A percentile compares a stretch with the other conserved stretches of the same genome.
Evolutionary conservation across 2,329 filamentous ascomycete genomes (phyloP).

Genomic region (Fusarium anguioides): DNA sequence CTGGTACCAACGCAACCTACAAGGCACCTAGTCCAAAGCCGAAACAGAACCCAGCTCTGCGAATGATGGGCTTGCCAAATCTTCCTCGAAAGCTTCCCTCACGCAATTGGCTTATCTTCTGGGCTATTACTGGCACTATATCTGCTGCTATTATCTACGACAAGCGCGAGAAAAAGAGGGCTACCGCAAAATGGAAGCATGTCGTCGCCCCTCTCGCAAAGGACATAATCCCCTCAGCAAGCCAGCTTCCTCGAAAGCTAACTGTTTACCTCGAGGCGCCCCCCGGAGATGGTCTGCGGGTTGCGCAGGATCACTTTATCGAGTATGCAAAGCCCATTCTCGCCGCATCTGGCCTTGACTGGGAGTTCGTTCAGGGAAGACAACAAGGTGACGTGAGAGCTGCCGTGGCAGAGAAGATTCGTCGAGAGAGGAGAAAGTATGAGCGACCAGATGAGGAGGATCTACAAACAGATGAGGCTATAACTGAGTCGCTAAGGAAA

Average conservation of each 20-base stretch:
- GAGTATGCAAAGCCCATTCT: slow-evolving; percentile 96
- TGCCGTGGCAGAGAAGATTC: slow-evolving; percentile 85
- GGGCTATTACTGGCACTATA: slow-evolving; percentile 80
- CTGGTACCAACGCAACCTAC: slow-evolving; percentile 43
- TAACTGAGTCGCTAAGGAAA: slow-evolving; percentile 72
- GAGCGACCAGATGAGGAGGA: slow-evolving; percentile 62
- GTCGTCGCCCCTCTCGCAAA: slow-evolving; percentile 86
- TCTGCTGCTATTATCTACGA: slow-evolving; percentile 89
- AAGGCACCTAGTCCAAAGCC: slow-evolving; percentile 55
- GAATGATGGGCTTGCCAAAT: slow-evolving; percentile 86
- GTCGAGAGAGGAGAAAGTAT: slow-evolving; percentile 73
- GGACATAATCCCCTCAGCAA: slow-evolving; percentile 75
- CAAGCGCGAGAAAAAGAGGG: slow-evolving; percentile 86
- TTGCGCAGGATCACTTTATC: slow-evolving; percentile 93
- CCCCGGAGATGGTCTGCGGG: slow-evolving; percentile 84
- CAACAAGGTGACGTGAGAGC: slow-evolving; percentile 93
- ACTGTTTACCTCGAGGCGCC: slow-evolving; percentile 88
- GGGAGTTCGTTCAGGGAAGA: slow-evolving; percentile 93
- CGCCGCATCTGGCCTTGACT: slow-evolving; percentile 89
- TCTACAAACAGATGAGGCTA: slow-evolving; percentile 61
- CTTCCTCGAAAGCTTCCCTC: slow-evolving; percentile 88
- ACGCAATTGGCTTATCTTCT: slow-evolving; percentile 98
- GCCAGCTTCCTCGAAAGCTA: slow-evolving; percentile 82
- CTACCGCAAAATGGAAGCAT: slow-evolving; percentile 86
- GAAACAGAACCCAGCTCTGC: slow-evolving; percentile 75